Percentiles rank a stretch among this genome's conserved stretches.
Evolutionary conservation across 2,329 filamentous ascomycete genomes (phyloP).

Genomic region (Fusarium zealandicum): DNA sequence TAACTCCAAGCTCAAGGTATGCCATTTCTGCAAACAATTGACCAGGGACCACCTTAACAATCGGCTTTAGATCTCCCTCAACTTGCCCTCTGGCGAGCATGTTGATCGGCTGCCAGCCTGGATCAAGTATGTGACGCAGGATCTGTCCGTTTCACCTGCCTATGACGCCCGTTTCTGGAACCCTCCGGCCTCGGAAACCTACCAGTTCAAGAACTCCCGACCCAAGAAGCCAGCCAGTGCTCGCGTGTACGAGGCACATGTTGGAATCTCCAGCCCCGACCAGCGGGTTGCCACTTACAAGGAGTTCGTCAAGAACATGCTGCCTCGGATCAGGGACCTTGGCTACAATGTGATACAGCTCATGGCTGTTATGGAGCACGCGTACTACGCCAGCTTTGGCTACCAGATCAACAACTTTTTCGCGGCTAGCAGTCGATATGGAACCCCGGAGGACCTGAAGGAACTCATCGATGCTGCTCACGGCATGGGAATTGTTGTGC

Average conservation of each 20-base stretch:
- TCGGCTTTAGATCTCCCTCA: conserved; percentile 76
- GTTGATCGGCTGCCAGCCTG: conserved; percentile 91
- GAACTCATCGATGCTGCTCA: conserved; percentile 97
- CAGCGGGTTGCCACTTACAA: conserved; percentile 92
- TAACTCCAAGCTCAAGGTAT: conserved; percentile 94
- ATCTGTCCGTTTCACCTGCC: conserved; percentile 84
- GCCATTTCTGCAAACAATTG: conserved; percentile 12
- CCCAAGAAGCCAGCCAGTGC: conserved; percentile 84
- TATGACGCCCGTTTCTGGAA: conserved; percentile 99
- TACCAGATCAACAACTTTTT: conserved; percentile 99
- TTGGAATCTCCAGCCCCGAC: conserved; percentile 94
- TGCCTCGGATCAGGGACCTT: conserved; percentile 86
- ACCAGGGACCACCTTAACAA: conserved; percentile 8
- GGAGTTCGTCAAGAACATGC: conserved; percentile 91
- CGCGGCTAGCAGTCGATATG: conserved; percentile 94
- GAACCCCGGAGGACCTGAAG: conserved; percentile 91
- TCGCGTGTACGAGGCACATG: conserved; percentile 98
- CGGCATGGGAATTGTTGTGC: conserved; percentile 84
- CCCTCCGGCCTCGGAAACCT: conserved; percentile 76
- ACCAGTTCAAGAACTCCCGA: conserved; percentile 82
- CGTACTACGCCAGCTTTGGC: conserved; percentile 98
- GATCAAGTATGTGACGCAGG: conserved; percentile 98
- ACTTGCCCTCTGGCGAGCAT: conserved; percentile 78
- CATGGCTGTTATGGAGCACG: conserved; percentile 99
- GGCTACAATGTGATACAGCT: conserved; percentile 98